Conservation (phyloP, 1,284 basidiomycete species). For the Porodaedalea pini region DNA sequence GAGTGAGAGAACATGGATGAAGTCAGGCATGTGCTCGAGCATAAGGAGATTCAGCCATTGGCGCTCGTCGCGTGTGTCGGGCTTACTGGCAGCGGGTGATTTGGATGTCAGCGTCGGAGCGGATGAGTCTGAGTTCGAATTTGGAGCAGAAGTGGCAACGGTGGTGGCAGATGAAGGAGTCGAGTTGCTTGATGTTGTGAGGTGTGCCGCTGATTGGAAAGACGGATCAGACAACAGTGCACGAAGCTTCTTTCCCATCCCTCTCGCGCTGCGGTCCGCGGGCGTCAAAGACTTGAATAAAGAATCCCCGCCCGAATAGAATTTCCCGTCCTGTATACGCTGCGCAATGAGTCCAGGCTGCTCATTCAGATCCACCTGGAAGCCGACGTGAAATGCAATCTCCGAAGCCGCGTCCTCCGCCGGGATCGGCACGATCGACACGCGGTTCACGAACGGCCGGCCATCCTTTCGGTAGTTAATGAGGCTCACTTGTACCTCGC, state of each 20-base stretch:
- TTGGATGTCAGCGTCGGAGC: neutral
- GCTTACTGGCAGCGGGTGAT: slow-evolving; percentile 27
- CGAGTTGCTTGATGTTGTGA: slow-evolving; percentile 30
- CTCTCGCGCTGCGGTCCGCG: slow-evolving; percentile 26
- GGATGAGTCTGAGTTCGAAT: slow-evolving; percentile 26
- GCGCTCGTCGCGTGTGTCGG: slow-evolving; percentile 32
- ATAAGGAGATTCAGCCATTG: slow-evolving; percentile 61
- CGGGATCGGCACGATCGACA: slow-evolving; percentile 79
- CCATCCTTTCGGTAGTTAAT: slow-evolving; percentile 89
- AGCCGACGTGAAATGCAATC: slow-evolving; percentile 86
- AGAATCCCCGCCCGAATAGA: slow-evolving; percentile 39
- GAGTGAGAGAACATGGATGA: slow-evolving; percentile 87
- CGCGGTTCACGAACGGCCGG: slow-evolving; percentile 81
- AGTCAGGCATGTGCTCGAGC: slow-evolving; percentile 70
- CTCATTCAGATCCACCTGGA: slow-evolving; percentile 86
- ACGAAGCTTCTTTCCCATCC: slow-evolving; percentile 43
- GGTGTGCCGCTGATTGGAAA: slow-evolving; percentile 38
- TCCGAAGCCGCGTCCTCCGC: slow-evolving; percentile 59
- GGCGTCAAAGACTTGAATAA: slow-evolving; percentile 6
- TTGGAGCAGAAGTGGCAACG: slow-evolving; percentile 13
- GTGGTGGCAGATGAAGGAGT: neutral
- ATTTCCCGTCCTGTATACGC: slow-evolving; percentile 72
- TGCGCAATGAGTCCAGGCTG: slow-evolving; percentile 83
- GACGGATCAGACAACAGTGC: slow-evolving; percentile 35
- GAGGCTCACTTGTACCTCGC: slow-evolving; percentile 85